These are phyloP conservation scores for Toxicodendron radicans DNA, from an alignment of 345 rosid species.

Conservation along the genomic window DNA sequence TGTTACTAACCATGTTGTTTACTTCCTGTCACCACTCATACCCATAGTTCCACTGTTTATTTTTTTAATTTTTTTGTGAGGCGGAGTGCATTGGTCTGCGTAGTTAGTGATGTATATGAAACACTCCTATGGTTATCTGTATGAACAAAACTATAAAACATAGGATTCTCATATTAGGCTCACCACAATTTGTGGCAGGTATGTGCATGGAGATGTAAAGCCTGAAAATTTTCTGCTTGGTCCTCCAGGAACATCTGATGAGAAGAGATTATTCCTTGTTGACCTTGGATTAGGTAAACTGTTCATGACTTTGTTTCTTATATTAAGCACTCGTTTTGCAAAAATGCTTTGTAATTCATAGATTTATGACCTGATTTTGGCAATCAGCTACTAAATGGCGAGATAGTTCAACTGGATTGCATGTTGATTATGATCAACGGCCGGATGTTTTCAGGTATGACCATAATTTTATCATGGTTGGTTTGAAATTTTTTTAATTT, in stretches of 20 bases:
- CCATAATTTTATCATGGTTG: slow-evolving; percentile 3
- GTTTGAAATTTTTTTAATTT: background rate
- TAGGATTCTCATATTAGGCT: slow-evolving; percentile 2
- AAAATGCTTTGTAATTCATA: background rate
- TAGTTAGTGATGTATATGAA: background rate
- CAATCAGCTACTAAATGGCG: slow-evolving; percentile 66
- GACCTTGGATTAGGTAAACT: slow-evolving; percentile 72
- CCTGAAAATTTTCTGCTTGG: slow-evolving; percentile 82
- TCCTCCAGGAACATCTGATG: slow-evolving; percentile 54
- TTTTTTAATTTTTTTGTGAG: too few species aligned
- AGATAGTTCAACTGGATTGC: slow-evolving; percentile 50
- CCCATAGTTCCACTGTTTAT: background rate
- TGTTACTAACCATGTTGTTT: background rate
- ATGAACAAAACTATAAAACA: background rate
- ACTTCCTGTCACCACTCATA: background rate
- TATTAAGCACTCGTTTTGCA: background rate
- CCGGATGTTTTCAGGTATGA: slow-evolving; percentile 77
- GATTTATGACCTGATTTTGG: slow-evolving; percentile 11
- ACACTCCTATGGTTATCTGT: background rate
- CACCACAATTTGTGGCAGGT: slow-evolving; percentile 33
- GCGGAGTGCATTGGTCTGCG: too few species aligned
- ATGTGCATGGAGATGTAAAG: slow-evolving; percentile 81
- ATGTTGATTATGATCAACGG: slow-evolving; percentile 75
- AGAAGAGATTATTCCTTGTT: slow-evolving; percentile 60
- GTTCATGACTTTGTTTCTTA: background rate